Evolutionary conservation across 257 asterid genomes (phyloP).

Genomic region (Nicotiana attenuata): DNA sequence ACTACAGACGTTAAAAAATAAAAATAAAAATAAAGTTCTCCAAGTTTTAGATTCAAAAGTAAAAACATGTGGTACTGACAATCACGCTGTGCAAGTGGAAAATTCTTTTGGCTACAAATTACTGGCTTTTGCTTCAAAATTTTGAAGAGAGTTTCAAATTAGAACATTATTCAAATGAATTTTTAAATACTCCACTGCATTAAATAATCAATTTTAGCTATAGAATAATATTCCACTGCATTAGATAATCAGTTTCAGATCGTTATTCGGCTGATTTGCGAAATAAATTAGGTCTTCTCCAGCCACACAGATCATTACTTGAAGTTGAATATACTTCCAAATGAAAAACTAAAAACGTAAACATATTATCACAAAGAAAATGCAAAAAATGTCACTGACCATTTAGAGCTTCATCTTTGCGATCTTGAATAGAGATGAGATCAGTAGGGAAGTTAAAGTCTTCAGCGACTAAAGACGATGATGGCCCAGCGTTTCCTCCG

Average conservation of each 20-base stretch:
- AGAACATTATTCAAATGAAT: no score
- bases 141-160: neutral
- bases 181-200: neutral
- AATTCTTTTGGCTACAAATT: no score
- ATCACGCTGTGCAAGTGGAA: no score
- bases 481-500: conserved; percentile 9
- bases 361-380: no score
- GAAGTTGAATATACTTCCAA: neutral
- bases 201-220: neutral
- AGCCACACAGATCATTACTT: neutral
- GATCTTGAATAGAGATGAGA: conserved; percentile 55
- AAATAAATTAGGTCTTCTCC: neutral
- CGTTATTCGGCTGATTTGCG: neutral
- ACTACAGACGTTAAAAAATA: neutral
- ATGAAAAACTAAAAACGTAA: neutral
- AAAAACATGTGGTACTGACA: no score
- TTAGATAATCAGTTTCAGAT: neutral
- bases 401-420: conserved; percentile 57
- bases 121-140: no score
- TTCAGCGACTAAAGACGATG: conserved; percentile 29
- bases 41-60: no score
- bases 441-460: conserved; percentile 45
- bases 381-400: conserved; percentile 26
- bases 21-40: no score
- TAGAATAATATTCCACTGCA: neutral